phyloP scores from a whole-genome alignment of 805 yeast genomes.

The Wickerhamomyces canadensis region DNA sequence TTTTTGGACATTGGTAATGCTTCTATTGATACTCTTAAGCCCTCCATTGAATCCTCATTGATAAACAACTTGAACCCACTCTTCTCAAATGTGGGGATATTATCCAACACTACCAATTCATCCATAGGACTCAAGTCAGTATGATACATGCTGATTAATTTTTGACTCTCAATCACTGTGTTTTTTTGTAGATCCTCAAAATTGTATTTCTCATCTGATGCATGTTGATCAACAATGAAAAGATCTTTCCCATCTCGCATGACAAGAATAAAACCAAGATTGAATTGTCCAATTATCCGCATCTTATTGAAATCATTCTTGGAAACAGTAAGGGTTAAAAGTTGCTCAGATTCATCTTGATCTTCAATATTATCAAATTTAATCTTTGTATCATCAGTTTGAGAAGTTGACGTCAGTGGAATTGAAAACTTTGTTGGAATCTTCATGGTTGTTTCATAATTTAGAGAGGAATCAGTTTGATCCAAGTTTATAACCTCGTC shows the following conservation, averaged over 20 bases:
- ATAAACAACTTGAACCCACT: slow-evolving; percentile 73
- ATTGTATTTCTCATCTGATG: slow-evolving; percentile 92
- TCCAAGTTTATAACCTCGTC: too few species aligned
- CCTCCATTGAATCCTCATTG: slow-evolving; percentile 48
- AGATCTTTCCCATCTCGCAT: slow-evolving; percentile 48
- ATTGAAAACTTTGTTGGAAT: too few species aligned
- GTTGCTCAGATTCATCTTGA: slow-evolving; percentile 48
- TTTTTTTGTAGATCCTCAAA: slow-evolving; percentile 64
- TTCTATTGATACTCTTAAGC: slow-evolving; percentile 45
- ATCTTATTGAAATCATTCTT: slow-evolving; percentile 71
- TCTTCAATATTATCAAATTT: slow-evolving; percentile 38
- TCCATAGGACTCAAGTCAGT: slow-evolving; percentile 74
- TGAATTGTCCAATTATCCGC: slow-evolving; percentile 89
- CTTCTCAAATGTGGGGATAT: slow-evolving; percentile 47
- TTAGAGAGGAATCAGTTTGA: too few species aligned
- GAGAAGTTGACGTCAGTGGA: too few species aligned
- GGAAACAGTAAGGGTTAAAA: slow-evolving; percentile 53
- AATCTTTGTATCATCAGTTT: slow-evolving; percentile 5
- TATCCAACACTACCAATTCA: slow-evolving; percentile 63
- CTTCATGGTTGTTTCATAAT: too few species aligned
- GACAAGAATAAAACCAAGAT: slow-evolving; percentile 88
- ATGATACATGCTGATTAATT: slow-evolving; percentile 51
- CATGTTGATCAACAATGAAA: slow-evolving; percentile 94
- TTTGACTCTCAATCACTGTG: slow-evolving; percentile 61
- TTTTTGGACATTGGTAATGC: slow-evolving; percentile 74